Conservation (phyloP, 805 yeast genomes). For the Kluyveromyces nonfermentans region DNA sequence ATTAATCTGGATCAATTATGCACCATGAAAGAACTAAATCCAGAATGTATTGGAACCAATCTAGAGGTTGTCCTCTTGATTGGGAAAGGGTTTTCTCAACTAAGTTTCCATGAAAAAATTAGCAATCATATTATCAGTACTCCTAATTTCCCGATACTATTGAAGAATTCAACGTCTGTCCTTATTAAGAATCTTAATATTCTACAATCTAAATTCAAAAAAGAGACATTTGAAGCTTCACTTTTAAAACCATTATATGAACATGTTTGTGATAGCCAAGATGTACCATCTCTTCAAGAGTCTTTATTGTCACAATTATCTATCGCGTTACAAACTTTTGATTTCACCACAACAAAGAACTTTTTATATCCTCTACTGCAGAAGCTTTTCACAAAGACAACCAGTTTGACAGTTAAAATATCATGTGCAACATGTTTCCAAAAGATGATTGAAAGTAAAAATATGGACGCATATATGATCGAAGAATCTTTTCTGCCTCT, state of each 20-base stretch:
- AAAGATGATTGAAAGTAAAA: conserved; percentile 44
- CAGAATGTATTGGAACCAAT: conserved; percentile 30
- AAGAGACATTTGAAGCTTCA: conserved; percentile 37
- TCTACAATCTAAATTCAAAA: conserved; percentile 41
- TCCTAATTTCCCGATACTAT: conserved; percentile 14
- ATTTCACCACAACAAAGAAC: conserved; percentile 63
- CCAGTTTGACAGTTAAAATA: conserved; percentile 69
- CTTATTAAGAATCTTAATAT: conserved; percentile 40
- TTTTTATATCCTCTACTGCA: conserved; percentile 66
- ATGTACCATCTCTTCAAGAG: conserved; percentile 39
- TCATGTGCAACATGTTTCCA: conserved; percentile 55
- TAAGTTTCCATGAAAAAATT: conserved; percentile 67
- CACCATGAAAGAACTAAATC: conserved; percentile 31
- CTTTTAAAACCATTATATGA: conserved; percentile 24
- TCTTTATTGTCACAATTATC: conserved; percentile 37
- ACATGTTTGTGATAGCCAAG: conserved; percentile 20
- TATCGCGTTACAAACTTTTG: conserved; percentile 39
- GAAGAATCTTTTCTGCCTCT: conserved; percentile 77
- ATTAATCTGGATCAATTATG: conserved; percentile 36
- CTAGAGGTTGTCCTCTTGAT: conserved; percentile 51
- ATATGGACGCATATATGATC: conserved; percentile 62
- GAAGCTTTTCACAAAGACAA: conserved; percentile 72
- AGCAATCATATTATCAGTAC: conserved; percentile 32
- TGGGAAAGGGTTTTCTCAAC: conserved; percentile 58
- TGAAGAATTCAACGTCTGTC: conserved; percentile 25